These are phyloP conservation scores for Chaetomium globosum DNA, from an alignment of 2,329 filamentous ascomycete genomes.

Conservation along the genomic window DNA sequence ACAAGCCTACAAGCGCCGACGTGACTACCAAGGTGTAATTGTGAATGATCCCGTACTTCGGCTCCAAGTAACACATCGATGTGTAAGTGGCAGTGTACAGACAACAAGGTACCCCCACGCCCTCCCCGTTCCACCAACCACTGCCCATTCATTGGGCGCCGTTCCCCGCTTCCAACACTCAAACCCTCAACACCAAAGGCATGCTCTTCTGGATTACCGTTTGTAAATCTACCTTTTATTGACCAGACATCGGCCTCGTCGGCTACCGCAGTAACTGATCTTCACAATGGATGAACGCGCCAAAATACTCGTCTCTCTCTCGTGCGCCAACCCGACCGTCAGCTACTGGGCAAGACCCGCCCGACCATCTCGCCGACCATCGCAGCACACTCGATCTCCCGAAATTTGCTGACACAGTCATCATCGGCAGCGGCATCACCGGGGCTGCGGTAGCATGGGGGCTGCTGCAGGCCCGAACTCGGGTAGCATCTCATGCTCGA, in stretches of 20 bases:
- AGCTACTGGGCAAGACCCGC: conserved; percentile 67
- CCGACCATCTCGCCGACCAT: conserved; percentile 52
- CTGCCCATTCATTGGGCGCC: not conserved
- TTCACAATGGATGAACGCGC: conserved; percentile 44
- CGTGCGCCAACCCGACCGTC: conserved; percentile 54
- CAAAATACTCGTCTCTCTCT: conserved; percentile 49
- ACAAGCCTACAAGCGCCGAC: not conserved
- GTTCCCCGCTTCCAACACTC: conserved; percentile 1
- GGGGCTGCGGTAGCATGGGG: conserved; percentile 62
- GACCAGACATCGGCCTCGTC: not conserved
- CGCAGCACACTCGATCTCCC: conserved; percentile 56
- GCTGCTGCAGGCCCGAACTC: conserved; percentile 42
- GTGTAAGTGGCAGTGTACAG: not conserved
- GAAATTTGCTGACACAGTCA: conserved; percentile 57
- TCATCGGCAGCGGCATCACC: conserved; percentile 67
- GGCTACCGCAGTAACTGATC: not conserved
- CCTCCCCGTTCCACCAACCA: not conserved
- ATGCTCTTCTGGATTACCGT: too few relatives aligned
- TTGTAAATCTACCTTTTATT: not conserved
- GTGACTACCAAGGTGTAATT: not conserved
- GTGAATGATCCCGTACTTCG: not conserved
- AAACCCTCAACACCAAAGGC: not conserved
- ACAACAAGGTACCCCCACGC: not conserved
- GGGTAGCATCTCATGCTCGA: conserved; percentile 60
- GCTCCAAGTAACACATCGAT: not conserved